Conservation (phyloP, 2,329 filamentous ascomycete species). For the Fusarium fracticaudum region DNA sequence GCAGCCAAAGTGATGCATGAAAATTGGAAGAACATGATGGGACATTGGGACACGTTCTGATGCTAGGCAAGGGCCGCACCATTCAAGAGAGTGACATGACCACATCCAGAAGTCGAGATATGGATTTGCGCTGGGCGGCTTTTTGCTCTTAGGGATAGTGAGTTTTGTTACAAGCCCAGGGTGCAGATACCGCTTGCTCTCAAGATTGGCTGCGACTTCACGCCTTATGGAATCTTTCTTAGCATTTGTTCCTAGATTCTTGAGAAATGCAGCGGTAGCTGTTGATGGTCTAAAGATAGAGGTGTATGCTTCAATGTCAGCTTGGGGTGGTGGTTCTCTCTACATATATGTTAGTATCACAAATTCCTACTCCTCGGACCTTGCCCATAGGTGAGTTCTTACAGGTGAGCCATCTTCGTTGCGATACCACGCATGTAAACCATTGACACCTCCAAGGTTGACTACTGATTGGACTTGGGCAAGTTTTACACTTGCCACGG, state of each 20-base stretch:
- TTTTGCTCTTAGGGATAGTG: constrained; percentile 58
- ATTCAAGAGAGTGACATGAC: constrained; percentile 70
- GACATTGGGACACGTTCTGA: constrained; percentile 63
- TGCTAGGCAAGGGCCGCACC: constrained; percentile 67
- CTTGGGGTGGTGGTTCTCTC: constrained; percentile 58
- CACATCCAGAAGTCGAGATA: constrained; percentile 75
- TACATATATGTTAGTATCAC: constrained; percentile 35
- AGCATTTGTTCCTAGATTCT: constrained; percentile 71
- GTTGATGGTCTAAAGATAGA: constrained; percentile 71
- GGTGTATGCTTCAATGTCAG: constrained; percentile 74
- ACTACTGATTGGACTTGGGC: constrained; percentile 60
- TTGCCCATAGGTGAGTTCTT: constrained; percentile 26
- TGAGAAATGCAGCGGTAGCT: constrained; percentile 69
- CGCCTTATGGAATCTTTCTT: constrained; percentile 68
- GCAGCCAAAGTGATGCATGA: constrained; percentile 85
- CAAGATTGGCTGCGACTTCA: constrained; percentile 65
- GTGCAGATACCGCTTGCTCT: constrained; percentile 61
- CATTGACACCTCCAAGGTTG: constrained; percentile 54
- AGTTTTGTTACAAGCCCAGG: constrained; percentile 50
- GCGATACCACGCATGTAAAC: constrained; percentile 61
- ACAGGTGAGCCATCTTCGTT: constrained; percentile 48
- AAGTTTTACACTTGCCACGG: constrained; percentile 59
- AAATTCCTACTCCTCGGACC: not conserved
- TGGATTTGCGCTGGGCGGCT: constrained; percentile 64
- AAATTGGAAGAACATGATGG: constrained; percentile 75